These are phyloP conservation scores for Aspergillus asperescens DNA, from an alignment of 495 filamentous ascomycete genomes.

Conservation along the genomic window DNA sequence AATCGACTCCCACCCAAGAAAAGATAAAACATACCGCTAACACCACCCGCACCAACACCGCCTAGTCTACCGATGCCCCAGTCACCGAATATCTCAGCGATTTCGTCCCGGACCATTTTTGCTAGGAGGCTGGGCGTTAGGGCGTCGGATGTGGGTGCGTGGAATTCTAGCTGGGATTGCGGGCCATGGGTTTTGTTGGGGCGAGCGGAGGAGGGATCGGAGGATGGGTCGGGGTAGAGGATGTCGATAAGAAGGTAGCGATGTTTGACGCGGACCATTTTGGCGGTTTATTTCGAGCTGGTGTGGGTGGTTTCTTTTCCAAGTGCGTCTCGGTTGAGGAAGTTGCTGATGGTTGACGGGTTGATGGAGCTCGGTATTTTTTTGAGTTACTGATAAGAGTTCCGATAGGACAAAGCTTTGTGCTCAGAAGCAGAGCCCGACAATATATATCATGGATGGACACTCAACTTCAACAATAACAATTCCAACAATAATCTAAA, in stretches of 20 bases:
- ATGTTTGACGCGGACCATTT: slow-evolving; percentile 93
- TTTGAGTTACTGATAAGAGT: slow-evolving; percentile 2
- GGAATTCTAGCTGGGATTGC: slow-evolving; percentile 55
- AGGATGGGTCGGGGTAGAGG: slow-evolving; percentile 65
- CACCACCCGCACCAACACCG: slow-evolving; percentile 51
- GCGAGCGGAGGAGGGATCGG: slow-evolving; percentile 22
- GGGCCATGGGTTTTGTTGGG: slow-evolving; percentile 10
- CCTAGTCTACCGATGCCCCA: slow-evolving; percentile 65
- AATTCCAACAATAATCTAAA: no score
- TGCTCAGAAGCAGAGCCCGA: neutral
- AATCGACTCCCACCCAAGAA: no score
- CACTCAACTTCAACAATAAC: no score
- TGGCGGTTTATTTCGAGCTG: neutral
- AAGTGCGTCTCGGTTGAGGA: neutral
- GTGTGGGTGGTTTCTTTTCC: neutral
- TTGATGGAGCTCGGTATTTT: neutral
- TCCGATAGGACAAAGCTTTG: neutral
- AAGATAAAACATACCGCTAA: slow-evolving; percentile 57
- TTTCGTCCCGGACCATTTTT: slow-evolving; percentile 61
- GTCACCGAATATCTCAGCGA: slow-evolving; percentile 79
- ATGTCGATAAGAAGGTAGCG: slow-evolving; percentile 91
- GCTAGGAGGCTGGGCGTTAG: slow-evolving; percentile 59
- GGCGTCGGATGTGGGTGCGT: slow-evolving; percentile 65
- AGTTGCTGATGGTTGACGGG: neutral
- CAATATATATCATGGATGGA: no score